A percentile compares a stretch with the other conserved stretches of the same genome.
Evolutionary conservation across 2,329 filamentous ascomycete genomes (phyloP).

Genomic region (Hysterium pulicare): DNA sequence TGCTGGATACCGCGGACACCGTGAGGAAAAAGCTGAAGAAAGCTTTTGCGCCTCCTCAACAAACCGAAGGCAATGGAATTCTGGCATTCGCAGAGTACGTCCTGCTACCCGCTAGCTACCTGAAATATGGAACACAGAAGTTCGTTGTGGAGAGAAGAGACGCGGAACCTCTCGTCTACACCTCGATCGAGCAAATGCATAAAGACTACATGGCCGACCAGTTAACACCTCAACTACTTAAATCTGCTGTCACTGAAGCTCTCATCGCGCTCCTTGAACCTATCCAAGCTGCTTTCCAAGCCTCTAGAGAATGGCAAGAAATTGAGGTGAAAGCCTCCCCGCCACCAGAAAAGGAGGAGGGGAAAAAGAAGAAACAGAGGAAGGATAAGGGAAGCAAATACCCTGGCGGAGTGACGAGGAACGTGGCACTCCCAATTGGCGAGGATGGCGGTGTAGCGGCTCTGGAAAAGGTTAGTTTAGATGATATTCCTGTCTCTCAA

Average conservation of each 20-base stretch:
- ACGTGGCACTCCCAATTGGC: conserved; percentile 41
- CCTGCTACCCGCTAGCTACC: conserved; percentile 70
- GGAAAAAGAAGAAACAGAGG: conserved; percentile 67
- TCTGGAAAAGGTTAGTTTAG: conserved; percentile 30
- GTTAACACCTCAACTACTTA: conserved; percentile 82
- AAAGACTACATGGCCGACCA: conserved; percentile 76
- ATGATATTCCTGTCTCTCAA: too few relatives aligned
- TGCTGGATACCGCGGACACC: conserved; percentile 73
- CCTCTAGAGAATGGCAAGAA: conserved; percentile 74
- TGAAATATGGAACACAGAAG: conserved; percentile 53
- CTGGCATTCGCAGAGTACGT: conserved; percentile 85
- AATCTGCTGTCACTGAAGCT: conserved; percentile 74
- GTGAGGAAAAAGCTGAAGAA: conserved; percentile 70
- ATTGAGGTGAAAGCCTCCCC: conserved; percentile 80
- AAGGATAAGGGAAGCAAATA: conserved; percentile 72
- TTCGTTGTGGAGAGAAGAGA: conserved; percentile 67
- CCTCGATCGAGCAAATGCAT: conserved; percentile 68
- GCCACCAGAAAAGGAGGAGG: conserved; percentile 54
- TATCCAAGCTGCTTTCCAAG: conserved; percentile 70
- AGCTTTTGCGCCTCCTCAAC: conserved; percentile 71
- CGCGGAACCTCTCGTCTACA: conserved; percentile 78
- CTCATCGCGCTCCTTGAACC: conserved; percentile 72
- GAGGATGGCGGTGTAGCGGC: conserved; percentile 32
- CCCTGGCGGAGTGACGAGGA: conserved; percentile 44
- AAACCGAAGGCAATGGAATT: conserved; percentile 81